phyloP scores from a whole-genome alignment of 352 stramenopile species.

The Saprolegnia diclina region DNA sequence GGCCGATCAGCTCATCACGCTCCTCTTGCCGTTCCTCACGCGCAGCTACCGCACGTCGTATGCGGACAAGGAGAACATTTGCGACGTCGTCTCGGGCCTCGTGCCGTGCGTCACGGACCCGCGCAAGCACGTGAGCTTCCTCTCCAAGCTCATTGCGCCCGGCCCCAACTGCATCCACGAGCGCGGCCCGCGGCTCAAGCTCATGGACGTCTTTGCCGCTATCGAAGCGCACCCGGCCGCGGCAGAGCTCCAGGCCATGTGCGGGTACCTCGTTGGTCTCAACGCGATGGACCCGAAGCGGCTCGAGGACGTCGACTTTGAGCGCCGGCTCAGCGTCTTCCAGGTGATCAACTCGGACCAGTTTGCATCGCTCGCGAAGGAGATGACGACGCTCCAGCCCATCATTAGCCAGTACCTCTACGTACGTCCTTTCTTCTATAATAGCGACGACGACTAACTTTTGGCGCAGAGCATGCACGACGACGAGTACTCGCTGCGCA shows the following conservation, averaged over 20 bases:
- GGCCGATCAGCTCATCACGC: conserved; percentile 76
- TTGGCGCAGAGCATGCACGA: conserved; percentile 59
- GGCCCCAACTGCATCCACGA: conserved; percentile 69
- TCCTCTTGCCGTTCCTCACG: conserved; percentile 76
- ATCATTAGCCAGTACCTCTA: conserved; percentile 72
- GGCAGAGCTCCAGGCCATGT: conserved; percentile 32
- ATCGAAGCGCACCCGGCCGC: conserved; percentile 44
- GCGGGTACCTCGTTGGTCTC: conserved; percentile 50
- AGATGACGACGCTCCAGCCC: conserved; percentile 65
- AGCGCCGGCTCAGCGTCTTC: conserved; percentile 68
- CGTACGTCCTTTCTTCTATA: neutral
- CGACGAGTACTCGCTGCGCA: conserved; percentile 77
- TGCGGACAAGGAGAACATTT: conserved; percentile 76
- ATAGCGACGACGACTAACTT: neutral
- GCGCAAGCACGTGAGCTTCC: conserved; percentile 64
- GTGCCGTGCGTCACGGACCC: conserved; percentile 66
- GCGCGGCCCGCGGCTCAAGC: conserved; percentile 46
- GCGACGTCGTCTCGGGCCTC: conserved; percentile 66
- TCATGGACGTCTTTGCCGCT: conserved; percentile 65
- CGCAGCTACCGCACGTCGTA: conserved; percentile 71
- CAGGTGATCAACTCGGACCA: conserved; percentile 53
- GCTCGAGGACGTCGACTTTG: conserved; percentile 82
- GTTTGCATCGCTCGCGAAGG: conserved; percentile 56
- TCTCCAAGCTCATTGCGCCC: conserved; percentile 70
- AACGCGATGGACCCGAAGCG: conserved; percentile 77